Evolutionary conservation across 257 asterid genomes (phyloP).

Genomic region (Solanum dulcamara): DNA sequence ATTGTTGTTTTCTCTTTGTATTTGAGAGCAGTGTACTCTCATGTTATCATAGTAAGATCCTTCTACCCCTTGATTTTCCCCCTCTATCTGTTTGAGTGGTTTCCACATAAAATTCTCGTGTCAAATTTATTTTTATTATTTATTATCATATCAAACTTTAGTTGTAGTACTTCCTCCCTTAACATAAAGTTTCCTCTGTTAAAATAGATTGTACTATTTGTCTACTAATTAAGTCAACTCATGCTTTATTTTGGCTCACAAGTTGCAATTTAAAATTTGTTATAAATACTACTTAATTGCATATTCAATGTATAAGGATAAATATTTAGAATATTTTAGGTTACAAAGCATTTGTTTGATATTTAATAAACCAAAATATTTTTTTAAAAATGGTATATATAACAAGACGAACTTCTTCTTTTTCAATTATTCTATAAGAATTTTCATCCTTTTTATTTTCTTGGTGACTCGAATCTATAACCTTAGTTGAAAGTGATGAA

Average conservation of each 20-base stretch:
- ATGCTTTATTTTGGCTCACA: background rate
- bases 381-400: background rate
- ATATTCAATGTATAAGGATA: background rate
- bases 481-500: background rate
- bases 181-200: background rate
- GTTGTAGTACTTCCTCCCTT: no score
- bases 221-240: conserved; percentile 10
- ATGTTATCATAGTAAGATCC: no score
- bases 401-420: background rate
- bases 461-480: background rate
- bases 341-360: background rate
- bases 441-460: background rate
- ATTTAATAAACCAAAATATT: background rate
- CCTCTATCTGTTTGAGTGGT: no score
- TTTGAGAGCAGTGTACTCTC: no score
- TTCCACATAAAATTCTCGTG: no score
- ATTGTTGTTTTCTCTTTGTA: no score
- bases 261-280: background rate
- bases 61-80: no score
- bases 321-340: background rate
- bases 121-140: no score
- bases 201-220: background rate
- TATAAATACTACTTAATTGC: background rate
- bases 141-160: no score
- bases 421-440: background rate